Base-by-base conservation (phyloP, 169 alveolate species). In the Plasmodium chabaudi region DNA sequence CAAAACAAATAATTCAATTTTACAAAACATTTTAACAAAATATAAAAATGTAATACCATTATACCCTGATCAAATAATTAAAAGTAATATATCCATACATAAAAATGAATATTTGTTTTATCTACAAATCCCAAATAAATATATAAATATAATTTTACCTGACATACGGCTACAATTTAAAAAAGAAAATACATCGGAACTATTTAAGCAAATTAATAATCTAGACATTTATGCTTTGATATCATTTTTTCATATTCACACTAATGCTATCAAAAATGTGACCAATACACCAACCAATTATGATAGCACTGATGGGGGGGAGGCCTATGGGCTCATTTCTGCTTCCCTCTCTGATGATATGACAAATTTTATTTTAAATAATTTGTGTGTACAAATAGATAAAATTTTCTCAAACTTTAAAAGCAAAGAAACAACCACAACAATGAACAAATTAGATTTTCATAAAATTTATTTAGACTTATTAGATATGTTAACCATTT, bases 401-500 rank as follows among this genome's bases (percentile, higher is more conserved):
- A 67, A 47, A 9, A n/a, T 67, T 13, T 56, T 55, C 17, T 17
- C 68, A 42, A 68, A 70, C 9, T 13, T 13, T 23, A 46, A 44
- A 23, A 67, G 9, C n/a, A 53, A 59, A 15, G 68, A 67, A 19
- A 56, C 7, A 72, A 27, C 27, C 15, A 56, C 21, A 9, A 19
- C 86, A 60, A 34, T 39, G 10, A 70, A 72, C 10, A 69, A 86
- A 27, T n/a, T 61, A 25, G 39, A 27, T 44, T 60, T 69, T 53
- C 59, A 63, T 86, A 59, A 49, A 25, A 46, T 39, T 10, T 86
- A 86, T 70, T 21, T 21, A 46, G 91, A 86, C 57, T 9, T 69
- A 10, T 39, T 86, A 86, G 71, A 44, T 64, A 69, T 86, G 46
- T 34, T 86, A 61, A 49, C 69, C 15, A 60, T 51, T n/a, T 53